A percentile compares a stretch with the other conserved stretches of the same genome.
These are phyloP conservation scores for Hygrophorus pudorinus DNA, from an alignment of 768 basidiomycete species.

Conservation along the genomic window DNA sequence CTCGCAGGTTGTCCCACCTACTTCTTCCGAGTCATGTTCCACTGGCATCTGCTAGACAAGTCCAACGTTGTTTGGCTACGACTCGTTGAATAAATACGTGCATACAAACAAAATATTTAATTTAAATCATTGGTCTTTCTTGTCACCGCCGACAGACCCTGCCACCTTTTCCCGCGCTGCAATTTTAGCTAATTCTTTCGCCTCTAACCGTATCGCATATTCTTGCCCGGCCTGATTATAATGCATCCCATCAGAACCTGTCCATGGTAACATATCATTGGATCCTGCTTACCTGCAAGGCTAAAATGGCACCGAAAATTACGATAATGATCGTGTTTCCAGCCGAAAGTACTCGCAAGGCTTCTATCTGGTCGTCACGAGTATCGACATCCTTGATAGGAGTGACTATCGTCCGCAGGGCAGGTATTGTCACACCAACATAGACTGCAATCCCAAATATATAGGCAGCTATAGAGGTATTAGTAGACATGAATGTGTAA, in stretches of 20 bases:
- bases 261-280: background rate
- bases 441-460: constrained; percentile 74
- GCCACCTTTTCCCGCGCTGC: constrained; percentile 21
- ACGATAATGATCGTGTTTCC: constrained; percentile 79
- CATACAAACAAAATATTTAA: background rate
- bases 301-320: constrained; percentile 52
- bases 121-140: constrained; percentile 22
- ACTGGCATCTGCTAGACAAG: background rate
- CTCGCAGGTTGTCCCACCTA: constrained; percentile 1
- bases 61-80: background rate
- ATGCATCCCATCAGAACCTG: background rate
- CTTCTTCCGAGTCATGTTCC: too few relatives aligned
- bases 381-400: constrained; percentile 48
- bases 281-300: constrained; percentile 53
- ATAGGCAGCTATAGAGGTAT: constrained; percentile 45
- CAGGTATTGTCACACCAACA: constrained; percentile 70
- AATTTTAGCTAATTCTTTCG: constrained; percentile 27
- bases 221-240: constrained; percentile 69
- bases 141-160: constrained; percentile 22
- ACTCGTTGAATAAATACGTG: background rate
- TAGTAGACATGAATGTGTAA: background rate
- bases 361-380: constrained; percentile 58
- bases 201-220: constrained; percentile 61
- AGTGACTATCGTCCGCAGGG: constrained; percentile 63
- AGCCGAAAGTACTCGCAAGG: constrained; percentile 73